Conservation (phyloP, 306 rosid genomes). For the Fagus crenata region DNA sequence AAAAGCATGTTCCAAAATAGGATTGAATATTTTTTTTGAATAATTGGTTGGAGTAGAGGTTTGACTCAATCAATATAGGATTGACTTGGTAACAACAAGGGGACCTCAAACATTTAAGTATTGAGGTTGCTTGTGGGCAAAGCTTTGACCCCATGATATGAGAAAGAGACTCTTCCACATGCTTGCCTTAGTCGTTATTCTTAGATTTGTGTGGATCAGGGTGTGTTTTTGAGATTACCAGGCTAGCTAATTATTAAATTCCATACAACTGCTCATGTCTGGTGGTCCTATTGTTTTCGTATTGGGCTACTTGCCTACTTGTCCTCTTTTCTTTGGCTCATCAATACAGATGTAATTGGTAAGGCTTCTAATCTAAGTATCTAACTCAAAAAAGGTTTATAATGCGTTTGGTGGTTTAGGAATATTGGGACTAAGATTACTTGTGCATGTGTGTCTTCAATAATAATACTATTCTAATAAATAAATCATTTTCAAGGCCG, state of each 20-base stretch:
- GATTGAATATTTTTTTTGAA: slow-evolving; percentile 14
- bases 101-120: background rate
- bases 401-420: slow-evolving; percentile 31
- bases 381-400: background rate
- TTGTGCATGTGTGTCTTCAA: slow-evolving; percentile 9
- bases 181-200: background rate
- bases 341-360: slow-evolving; percentile 29
- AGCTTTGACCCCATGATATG: slow-evolving; percentile 32
- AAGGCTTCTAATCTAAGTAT: slow-evolving; percentile 16
- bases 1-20: background rate
- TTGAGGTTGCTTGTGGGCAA: slow-evolving; percentile 25
- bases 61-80: too few species aligned
- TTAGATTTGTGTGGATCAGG: slow-evolving; percentile 25
- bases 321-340: slow-evolving; percentile 45
- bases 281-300: background rate
- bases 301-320: slow-evolving; percentile 3
- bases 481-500: slow-evolving; percentile 22
- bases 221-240: slow-evolving; percentile 27
- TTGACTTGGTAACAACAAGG: too few species aligned
- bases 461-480: slow-evolving; percentile 6
- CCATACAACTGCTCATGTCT: slow-evolving; percentile 32
- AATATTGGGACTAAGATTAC: slow-evolving; percentile 18
- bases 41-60: too few species aligned
- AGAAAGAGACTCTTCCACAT: slow-evolving; percentile 4
- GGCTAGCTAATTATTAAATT: slow-evolving; percentile 7